These are phyloP conservation scores for Dendrostoma leiphaemia DNA, from an alignment of 2,329 filamentous ascomycete genomes.

Conservation along the genomic window DNA sequence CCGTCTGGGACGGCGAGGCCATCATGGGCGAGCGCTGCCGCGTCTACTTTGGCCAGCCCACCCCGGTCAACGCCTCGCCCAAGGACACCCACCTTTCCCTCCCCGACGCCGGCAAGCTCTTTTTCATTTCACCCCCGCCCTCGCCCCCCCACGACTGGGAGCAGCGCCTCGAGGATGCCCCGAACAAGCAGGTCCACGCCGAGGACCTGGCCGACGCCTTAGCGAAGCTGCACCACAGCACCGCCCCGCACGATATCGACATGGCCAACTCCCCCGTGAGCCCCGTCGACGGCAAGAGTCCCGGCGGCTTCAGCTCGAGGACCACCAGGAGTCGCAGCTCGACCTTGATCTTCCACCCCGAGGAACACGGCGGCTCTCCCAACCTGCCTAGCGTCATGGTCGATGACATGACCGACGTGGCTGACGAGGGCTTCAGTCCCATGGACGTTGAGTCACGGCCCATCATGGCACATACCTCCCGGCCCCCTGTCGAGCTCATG, in stretches of 20 bases:
- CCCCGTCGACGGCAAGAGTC: constrained; percentile 22
- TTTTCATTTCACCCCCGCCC: constrained; percentile 71
- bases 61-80: constrained; percentile 46
- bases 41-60: constrained; percentile 67
- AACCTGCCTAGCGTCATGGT: constrained; percentile 64
- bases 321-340: constrained; percentile 55
- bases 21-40: constrained; percentile 68
- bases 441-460: constrained; percentile 39
- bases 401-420: constrained; percentile 63
- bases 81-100: constrained; percentile 61
- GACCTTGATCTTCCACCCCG: constrained; percentile 64
- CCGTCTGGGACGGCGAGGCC: constrained; percentile 70
- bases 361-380: constrained; percentile 52
- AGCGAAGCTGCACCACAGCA: constrained; percentile 55
- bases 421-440: constrained; percentile 39
- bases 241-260: constrained; percentile 20
- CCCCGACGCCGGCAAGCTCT: constrained; percentile 67
- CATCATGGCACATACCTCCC: constrained; percentile 57
- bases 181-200: constrained; percentile 68
- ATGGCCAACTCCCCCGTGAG: constrained; percentile 29
- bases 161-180: constrained; percentile 65
- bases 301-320: constrained; percentile 17
- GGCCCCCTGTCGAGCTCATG: constrained; percentile 67
- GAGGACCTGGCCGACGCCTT: constrained; percentile 67
- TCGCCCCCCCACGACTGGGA: constrained; percentile 69